These are phyloP conservation scores for Stentor roeselii DNA, from an alignment of 73 alveolate species.

Conservation along the genomic window DNA sequence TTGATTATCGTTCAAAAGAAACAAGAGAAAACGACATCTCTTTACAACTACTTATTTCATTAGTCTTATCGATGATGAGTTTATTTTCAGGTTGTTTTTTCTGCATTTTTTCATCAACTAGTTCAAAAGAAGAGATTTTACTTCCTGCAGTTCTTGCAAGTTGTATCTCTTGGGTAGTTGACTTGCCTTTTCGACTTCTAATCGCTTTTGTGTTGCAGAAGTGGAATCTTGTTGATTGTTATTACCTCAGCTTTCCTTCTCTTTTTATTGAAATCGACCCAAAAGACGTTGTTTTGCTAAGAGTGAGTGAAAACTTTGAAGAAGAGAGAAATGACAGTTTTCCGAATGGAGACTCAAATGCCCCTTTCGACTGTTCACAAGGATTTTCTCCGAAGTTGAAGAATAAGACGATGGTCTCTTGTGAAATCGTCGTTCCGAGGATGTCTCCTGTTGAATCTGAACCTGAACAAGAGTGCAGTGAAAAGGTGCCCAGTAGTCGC, in stretches of 20 bases:
- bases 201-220: neutral
- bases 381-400: neutral
- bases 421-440: neutral
- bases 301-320: neutral
- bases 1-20: neutral
- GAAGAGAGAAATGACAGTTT: neutral
- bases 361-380: neutral
- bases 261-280: neutral
- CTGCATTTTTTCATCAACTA: neutral
- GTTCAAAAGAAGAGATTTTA: neutral
- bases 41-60: neutral
- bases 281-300: neutral
- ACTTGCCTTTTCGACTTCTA: neutral
- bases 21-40: neutral
- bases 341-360: neutral
- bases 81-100: neutral
- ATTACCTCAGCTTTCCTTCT: neutral
- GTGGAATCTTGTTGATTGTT: neutral
- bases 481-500: neutral
- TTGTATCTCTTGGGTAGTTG: neutral
- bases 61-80: neutral
- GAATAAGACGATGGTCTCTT: neutral
- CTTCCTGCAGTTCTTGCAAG: neutral
- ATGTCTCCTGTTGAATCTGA: neutral
- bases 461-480: slow-evolving; percentile 6